Base-by-base conservation (phyloP, 108 stramenopile genomes). In the Cyclotella atomus region DNA sequence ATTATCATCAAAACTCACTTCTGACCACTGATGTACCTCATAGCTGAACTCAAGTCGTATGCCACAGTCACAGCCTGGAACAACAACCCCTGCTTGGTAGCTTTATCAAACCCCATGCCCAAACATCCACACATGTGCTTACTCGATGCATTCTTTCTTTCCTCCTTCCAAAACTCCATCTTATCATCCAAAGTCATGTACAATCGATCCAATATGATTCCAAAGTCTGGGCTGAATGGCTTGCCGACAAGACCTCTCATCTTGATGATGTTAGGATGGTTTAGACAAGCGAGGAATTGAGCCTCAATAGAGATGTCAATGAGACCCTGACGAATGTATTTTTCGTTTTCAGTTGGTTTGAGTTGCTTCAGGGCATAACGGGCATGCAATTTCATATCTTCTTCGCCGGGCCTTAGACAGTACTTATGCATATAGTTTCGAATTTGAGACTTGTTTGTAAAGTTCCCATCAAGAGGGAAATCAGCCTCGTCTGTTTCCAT, bases 271-370 rank as follows among this genome's bases (percentile, higher is more conserved):
- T 92, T 88, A 6, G 89, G 88, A 70, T 92, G 91, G 17, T 79
- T 73, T 50, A 92, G 46, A 35, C 72, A 62, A 9, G 82, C 54
- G 15, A 92, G 67, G 30, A 92, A 86, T 64, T 87, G 83, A n/a
- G 89, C 89, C 82, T 92, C 91, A 15, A 81, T 75, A 0, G 91
- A 85, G 19, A 92, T 33, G 68, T 89, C 88, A 27, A 89, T 83
- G n/a, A 80, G 35, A n/a, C 79, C 79, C 44, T 62, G 59, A 23
- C 71, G 53, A 25, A 73, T 38, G 23, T 68, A 15, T 38, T 80
- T 68, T 36, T 72, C 64, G 0, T 23, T 12, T 19, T 60, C 55
- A 16, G 45, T 72, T n/a, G 53, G 44, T 24, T 67, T 72, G 0
- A 82, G 35, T 33, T 72, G 76, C 33, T 82, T 82, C 38, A 82